These are phyloP conservation scores for Fagopyrum esculentum DNA, from an alignment of 148 eudicot species.

Conservation along the genomic window DNA sequence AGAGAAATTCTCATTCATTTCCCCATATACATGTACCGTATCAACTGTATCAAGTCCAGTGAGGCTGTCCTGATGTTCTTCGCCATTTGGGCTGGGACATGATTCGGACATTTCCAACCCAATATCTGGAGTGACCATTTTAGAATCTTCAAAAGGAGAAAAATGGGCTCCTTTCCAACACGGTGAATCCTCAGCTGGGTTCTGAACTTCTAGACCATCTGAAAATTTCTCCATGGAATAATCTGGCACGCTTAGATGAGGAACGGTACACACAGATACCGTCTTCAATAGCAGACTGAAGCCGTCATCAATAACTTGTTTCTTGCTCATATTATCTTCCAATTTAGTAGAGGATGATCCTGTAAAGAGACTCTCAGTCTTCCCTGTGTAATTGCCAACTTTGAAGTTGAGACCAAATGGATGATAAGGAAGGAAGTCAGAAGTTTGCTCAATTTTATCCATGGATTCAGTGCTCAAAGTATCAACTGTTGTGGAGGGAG, in stretches of 20 bases:
- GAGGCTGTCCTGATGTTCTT: constrained; percentile 20
- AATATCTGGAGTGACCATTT: constrained; percentile 23
- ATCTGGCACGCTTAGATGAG: constrained; percentile 27
- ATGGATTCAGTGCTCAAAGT: constrained; percentile 13
- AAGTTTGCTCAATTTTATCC: constrained; percentile 17
- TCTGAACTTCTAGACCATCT: constrained; percentile 44
- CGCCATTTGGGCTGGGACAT: constrained; percentile 23
- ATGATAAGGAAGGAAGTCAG: constrained; percentile 20
- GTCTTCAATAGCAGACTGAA: constrained; percentile 17
- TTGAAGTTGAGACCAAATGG: constrained; percentile 19
- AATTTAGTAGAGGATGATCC: constrained; percentile 28
- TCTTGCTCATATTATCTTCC: constrained; percentile 22
- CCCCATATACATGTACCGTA: constrained; percentile 11
- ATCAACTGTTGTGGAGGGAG: constrained; percentile 21
- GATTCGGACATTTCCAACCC: constrained; percentile 26
- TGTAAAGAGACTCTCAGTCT: constrained; percentile 24
- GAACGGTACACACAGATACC: constrained; percentile 25
- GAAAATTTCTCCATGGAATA: constrained; percentile 33
- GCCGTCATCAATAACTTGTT: constrained; percentile 16
- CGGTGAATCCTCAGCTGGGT: constrained; percentile 78
- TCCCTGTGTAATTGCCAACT: constrained; percentile 18
- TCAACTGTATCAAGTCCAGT: not conserved
- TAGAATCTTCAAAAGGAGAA: constrained; percentile 34
- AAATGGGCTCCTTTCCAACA: constrained; percentile 88
- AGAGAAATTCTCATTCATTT: constrained; percentile 16